These are phyloP conservation scores for Pilaira anomala DNA, from an alignment of 192 early-diverging fungal genomes.

Conservation along the genomic window DNA sequence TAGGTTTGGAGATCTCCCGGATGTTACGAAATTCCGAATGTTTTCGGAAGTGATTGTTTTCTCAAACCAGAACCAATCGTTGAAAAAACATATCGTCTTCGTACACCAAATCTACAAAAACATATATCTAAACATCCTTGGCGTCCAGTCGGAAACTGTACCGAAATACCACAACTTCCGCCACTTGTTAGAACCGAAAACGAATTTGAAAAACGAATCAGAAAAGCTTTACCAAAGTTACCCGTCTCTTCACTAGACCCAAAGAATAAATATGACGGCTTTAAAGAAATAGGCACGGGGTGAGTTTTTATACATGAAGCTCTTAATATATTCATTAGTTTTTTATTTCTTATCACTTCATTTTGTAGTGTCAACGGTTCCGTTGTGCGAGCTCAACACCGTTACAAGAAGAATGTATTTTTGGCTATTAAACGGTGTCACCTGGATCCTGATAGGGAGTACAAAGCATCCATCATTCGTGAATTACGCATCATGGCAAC, in stretches of 20 bases:
- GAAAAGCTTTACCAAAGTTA: conserved; percentile 27
- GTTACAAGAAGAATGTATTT: conserved; percentile 24
- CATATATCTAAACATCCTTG: conserved; percentile 34
- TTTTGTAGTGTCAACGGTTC: conserved; percentile 34
- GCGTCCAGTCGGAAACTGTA: conserved; percentile 21
- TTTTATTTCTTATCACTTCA: conserved; percentile 7
- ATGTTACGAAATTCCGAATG: conserved; percentile 29
- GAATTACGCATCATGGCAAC: conserved; percentile 40
- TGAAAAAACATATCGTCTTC: conserved; percentile 17
- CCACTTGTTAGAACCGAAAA: conserved; percentile 32
- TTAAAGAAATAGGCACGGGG: conserved; percentile 28
- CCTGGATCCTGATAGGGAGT: conserved; percentile 35
- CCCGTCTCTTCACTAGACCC: conserved; percentile 28
- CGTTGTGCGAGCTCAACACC: conserved; percentile 28
- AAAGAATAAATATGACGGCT: conserved; percentile 21
- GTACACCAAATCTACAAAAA: conserved; percentile 26
- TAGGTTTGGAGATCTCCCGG: conserved; percentile 30
- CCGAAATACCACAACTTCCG: conserved; percentile 29
- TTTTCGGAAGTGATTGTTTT: conserved; percentile 33
- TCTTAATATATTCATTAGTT: not conserved
- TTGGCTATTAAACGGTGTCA: conserved; percentile 38
- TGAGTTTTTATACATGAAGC: not conserved
- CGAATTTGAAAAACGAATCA: conserved; percentile 28
- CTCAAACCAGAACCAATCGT: conserved; percentile 24
- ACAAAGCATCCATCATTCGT: conserved; percentile 32